A percentile compares a stretch with the other conserved stretches of the same genome.
Conservation (phyloP, 2,329 filamentous ascomycete genomes). For the Herpotrichia juniperi region DNA sequence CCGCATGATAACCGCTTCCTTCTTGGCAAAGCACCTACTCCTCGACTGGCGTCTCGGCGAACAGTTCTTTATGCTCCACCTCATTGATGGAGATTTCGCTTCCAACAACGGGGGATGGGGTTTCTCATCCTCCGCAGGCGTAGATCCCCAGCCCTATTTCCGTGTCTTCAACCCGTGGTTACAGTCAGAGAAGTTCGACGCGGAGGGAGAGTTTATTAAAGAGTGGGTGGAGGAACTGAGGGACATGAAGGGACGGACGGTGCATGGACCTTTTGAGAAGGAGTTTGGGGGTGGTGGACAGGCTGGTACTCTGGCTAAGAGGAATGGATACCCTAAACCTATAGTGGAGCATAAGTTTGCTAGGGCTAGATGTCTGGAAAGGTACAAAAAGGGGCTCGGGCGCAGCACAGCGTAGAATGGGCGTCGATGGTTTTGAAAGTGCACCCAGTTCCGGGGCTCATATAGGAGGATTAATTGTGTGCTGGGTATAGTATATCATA, state of each 20-base stretch:
- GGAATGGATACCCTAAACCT: slow-evolving; percentile 73
- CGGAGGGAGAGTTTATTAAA: slow-evolving; percentile 77
- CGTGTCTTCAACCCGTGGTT: slow-evolving; percentile 85
- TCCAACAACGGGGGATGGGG: slow-evolving; percentile 70
- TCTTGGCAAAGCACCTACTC: slow-evolving; percentile 56
- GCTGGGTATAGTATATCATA: too few species aligned
- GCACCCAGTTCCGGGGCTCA: too few species aligned
- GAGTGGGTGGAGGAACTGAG: slow-evolving; percentile 81
- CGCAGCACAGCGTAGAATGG: slow-evolving; percentile 52
- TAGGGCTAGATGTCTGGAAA: slow-evolving; percentile 69
- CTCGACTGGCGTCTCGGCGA: slow-evolving; percentile 59
- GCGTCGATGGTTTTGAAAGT: too few species aligned
- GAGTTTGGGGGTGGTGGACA: slow-evolving; percentile 61
- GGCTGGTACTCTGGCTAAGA: slow-evolving; percentile 63
- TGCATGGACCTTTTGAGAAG: slow-evolving; percentile 76
- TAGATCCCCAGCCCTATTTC: slow-evolving; percentile 89
- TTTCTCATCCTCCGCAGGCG: slow-evolving; percentile 70
- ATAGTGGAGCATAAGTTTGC: slow-evolving; percentile 77
- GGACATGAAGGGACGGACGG: slow-evolving; percentile 67
- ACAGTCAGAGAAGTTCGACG: slow-evolving; percentile 87
- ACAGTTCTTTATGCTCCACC: slow-evolving; percentile 57
- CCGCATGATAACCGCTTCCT: slow-evolving; percentile 58
- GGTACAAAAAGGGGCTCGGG: slow-evolving; percentile 71
- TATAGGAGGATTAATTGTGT: too few species aligned
- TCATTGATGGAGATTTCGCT: slow-evolving; percentile 56